Base-by-base conservation (phyloP, 2,329 filamentous ascomycete genomes). In the Botryosphaeria agaves region DNA sequence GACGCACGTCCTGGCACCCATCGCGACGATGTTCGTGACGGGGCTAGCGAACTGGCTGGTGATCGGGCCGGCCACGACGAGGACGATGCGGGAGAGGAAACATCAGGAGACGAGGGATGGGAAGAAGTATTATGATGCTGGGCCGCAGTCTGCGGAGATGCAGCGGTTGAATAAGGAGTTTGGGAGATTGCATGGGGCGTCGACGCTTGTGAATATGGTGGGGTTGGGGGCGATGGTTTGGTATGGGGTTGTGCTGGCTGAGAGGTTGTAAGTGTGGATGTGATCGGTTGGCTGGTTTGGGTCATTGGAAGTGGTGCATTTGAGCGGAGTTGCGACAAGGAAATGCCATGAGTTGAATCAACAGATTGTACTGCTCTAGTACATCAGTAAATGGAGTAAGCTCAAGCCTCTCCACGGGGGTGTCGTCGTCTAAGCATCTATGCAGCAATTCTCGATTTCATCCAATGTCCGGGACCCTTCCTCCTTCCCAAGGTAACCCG, bases 81-180 rank as follows among this genome's bases (percentile, higher is more conserved):
- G 71, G 41, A 62, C 76, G 18, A 92, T 91, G 69, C 67, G 64
- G 39, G 62, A 80, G 52, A 65, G 84, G 46, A 79, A 79, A 45
- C 68, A 75, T 29, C 87, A 93, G 62, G 79, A 87, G 62, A 83
- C 77, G 37, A 73, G 76, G 44, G 87, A 94, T 49, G 83, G 83
- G 32, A 94, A 92, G 66, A 80, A 78, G 49, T 81, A 75, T 53
- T 80, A 78, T 45, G 83, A 92, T 39, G 59, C 69, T 31, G 67
- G 74, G 1, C 80, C 83, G 23, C 81, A 92, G 45, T 89, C 79
- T 4, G 64, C 75, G 41, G 81, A 87, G 58, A 94, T 95, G 85
- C 54, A 71, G 41, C 64, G 62, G 6, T 53, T 92, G 43, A 92
- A 87, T 61, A 79, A 73, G 56, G 64, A 62, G 38, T 95, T 95